phyloP scores from a whole-genome alignment of 352 stramenopile species.

The Globisporangium spiculum region DNA sequence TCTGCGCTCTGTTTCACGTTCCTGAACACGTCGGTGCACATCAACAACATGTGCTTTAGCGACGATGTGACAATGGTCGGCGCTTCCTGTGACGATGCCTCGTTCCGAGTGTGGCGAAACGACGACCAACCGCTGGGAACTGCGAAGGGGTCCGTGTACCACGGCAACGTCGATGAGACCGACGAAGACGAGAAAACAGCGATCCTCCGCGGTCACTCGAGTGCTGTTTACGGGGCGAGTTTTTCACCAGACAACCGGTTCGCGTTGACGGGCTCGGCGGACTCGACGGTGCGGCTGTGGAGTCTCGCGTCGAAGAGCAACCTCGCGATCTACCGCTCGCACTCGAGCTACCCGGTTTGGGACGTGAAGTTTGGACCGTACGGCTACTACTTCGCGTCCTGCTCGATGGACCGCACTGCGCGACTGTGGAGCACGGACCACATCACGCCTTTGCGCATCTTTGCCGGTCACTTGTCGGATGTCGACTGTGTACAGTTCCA shows the following conservation, averaged over 20 bases:
- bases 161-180: constrained; percentile 40
- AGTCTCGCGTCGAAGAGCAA: constrained; percentile 81
- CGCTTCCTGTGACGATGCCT: constrained; percentile 64
- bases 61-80: constrained; percentile 76
- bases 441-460: constrained; percentile 89
- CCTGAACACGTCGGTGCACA: constrained; percentile 68
- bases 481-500: constrained; percentile 93
- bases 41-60: constrained; percentile 85
- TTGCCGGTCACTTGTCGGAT: constrained; percentile 91
- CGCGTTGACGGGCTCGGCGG: constrained; percentile 72
- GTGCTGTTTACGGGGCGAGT: constrained; percentile 78
- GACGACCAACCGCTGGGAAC: constrained; percentile 75
- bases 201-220: constrained; percentile 69
- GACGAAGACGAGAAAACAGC: constrained; percentile 72
- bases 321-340: constrained; percentile 71
- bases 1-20: constrained; percentile 79
- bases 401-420: constrained; percentile 91
- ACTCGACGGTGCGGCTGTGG: constrained; percentile 84
- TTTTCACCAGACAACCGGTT: constrained; percentile 89
- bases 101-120: constrained; percentile 82
- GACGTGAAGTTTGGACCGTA: constrained; percentile 88
- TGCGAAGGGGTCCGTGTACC: constrained; percentile 56
- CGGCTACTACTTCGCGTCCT: constrained; percentile 95
- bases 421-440: constrained; percentile 94
- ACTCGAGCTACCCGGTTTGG: constrained; percentile 86